Evolutionary conservation across 2,329 filamentous ascomycete genomes (phyloP).

Genomic region (Septoria petroselini): DNA sequence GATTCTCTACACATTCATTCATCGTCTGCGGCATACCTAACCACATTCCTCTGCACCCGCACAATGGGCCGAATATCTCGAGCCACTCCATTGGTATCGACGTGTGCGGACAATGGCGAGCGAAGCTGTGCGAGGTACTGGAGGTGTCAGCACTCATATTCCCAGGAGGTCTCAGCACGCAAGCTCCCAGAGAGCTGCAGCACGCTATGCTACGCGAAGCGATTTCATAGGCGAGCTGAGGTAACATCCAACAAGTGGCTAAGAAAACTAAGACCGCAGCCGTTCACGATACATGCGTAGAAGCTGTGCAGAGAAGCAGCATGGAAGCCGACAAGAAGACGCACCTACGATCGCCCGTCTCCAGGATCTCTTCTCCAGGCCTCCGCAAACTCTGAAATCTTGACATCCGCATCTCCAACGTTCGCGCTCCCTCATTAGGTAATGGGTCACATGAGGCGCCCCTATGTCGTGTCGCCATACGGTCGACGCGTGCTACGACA

Average conservation of each 20-base stretch:
- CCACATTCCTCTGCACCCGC: constrained; percentile 64
- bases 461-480: not conserved
- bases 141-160: constrained; percentile 51
- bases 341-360: constrained; percentile 10
- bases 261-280: no score
- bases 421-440: constrained; percentile 5
- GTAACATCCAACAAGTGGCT: not conserved
- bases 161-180: no score
- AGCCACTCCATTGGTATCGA: constrained; percentile 56
- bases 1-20: no score
- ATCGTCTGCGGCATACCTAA: constrained; percentile 57
- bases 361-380: constrained; percentile 53
- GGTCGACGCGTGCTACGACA: no score
- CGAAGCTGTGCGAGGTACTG: constrained; percentile 20
- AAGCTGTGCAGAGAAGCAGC: constrained; percentile 3
- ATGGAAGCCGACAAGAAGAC: not conserved
- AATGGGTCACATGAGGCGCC: constrained; percentile 31
- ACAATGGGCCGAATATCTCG: constrained; percentile 67
- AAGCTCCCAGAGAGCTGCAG: constrained; percentile 67
- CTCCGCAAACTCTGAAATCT: constrained; percentile 10
- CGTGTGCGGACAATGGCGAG: constrained; percentile 50
- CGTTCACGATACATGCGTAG: not conserved
- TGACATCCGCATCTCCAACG: not conserved
- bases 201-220: constrained; percentile 21
- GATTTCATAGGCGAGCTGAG: not conserved